Evolutionary conservation across 1,139 yeast species (phyloP), one percentile per base, ranked within the genome.

Genomic region (Suhomyces anneliseae): DNA sequence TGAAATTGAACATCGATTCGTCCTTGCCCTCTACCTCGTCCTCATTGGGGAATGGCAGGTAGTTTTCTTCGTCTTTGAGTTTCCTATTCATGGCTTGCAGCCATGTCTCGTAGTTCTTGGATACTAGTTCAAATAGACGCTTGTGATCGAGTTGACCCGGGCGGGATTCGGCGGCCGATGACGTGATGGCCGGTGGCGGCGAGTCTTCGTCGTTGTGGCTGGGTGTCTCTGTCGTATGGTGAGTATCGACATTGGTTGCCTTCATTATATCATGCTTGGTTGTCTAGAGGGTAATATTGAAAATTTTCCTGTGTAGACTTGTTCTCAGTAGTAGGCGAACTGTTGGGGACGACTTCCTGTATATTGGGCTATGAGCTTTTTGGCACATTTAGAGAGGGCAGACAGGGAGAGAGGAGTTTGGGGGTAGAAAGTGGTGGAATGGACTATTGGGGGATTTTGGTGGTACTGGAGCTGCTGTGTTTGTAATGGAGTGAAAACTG

Each of bases 41-140:
- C 40, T 59, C 66, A 8, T 48, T 50, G 8, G 73, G 73, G 40
- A 68, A 66, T 9, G 73, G 73, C 64, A 64, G 66, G 41, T 57
- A 68, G 42, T 58, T 49, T 33, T 58, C 68, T 37, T 64, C 64
- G 36, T 62, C 53, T 19, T 59, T 60, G 39, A 64, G 60, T 45
- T 63, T 66, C 40, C 59, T 60, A 45, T 62, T 63, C 57, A 68
- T 60, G 9, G 66, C 67, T 39, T 64, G 67, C 63, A 62, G 73
- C 77, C 77, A 72, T 11, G 65, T 58, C 39, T 71, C 73, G 51
- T 72, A 71, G 54, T 70, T 69, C 49, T 68, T 67, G 10, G 73
- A 63, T 15, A 72, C 70, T 42, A 68, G 62, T 34, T 69, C 72
- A 56, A 70, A 66, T 26, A 71, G 60, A 46, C 61, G 63, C 49